Base-by-base conservation (phyloP, 495 filamentous ascomycete species). In the Cercophora scortea region DNA sequence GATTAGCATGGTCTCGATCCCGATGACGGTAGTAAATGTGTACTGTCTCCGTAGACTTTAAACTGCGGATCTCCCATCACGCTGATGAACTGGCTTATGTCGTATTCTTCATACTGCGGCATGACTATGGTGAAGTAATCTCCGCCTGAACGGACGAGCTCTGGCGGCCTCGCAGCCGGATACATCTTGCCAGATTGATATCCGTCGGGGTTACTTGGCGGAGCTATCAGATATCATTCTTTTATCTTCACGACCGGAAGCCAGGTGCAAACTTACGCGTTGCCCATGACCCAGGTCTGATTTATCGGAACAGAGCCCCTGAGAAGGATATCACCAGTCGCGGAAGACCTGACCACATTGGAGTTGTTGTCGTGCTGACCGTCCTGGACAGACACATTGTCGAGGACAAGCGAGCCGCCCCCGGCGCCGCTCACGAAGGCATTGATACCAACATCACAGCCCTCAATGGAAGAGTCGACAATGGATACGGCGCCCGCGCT, bases 381-480 rank as follows among this genome's bases (percentile, higher is more conserved):
- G 7, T 52, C 51, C 5, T 32, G 51, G 11, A 65, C 63, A 2
- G 50, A 44, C 66, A 77, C 53, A 13, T 73, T 72, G 44, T 82
- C 68, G n/a, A 87, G 71, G 6, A 79, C 82, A 33, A 79, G 67
- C n/a, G 72, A 71, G n/a, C 76, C 74, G 51, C 80, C 74, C 60
- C 40, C 67, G 51, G 36, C 54, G 46, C 11, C 68, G 55, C 16
- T 64, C 34, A 54, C 74, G 59, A 42, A 61, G 42, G 44, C 73
- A 44, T 74, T 71, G 33, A 78, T 59, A 32, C 76, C 72, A 41
- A 59, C 63, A 6, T 50, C 51, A 34, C 69, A 67, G 15, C 81
- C 73, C 44, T 82, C 83, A 56, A 56, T 55, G 13, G 50, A 52
- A 0, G 75, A 79, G 48, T 82, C 79, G 8, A 82, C 61, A 12